A percentile compares a stretch with the other conserved stretches of the same genome.
Evolutionary conservation across 306 rosid species (phyloP).

Genomic region (Inga leiocalycina): DNA sequence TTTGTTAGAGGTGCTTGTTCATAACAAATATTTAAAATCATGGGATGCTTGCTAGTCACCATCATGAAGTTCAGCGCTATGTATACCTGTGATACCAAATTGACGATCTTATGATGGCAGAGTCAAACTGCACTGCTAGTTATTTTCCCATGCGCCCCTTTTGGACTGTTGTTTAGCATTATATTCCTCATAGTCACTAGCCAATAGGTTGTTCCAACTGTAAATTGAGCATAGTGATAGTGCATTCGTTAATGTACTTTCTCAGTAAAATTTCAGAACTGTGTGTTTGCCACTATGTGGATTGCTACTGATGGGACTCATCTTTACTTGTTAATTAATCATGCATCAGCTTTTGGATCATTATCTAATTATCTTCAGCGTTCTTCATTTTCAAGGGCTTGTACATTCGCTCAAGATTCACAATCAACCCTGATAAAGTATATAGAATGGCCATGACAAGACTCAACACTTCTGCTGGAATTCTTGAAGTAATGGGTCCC

Average conservation of each 20-base stretch:
- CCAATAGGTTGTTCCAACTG: constrained; percentile 4
- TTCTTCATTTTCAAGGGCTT: constrained; percentile 65
- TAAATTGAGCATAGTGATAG: constrained; percentile 13
- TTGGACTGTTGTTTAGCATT: background rate
- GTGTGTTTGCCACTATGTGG: constrained; percentile 23
- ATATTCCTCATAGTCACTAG: constrained; percentile 4
- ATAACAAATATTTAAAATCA: background rate
- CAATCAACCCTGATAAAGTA: constrained; percentile 86
- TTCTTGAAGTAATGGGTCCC: constrained; percentile 99
- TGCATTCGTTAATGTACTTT: constrained; percentile 4
- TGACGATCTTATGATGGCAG: background rate
- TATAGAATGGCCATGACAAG: constrained; percentile 94
- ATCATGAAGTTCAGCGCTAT: background rate
- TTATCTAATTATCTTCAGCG: constrained; percentile 39
- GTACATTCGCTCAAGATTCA: constrained; percentile 75
- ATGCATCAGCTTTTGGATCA: constrained; percentile 28
- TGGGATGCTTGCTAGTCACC: background rate
- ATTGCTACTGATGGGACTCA: background rate
- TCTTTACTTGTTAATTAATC: constrained; percentile 16
- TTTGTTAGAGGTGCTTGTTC: background rate
- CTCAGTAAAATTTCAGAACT: constrained; percentile 12
- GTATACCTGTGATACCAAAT: background rate
- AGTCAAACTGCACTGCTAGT: background rate
- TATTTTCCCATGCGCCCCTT: background rate
- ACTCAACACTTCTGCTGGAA: constrained; percentile 93